Percentiles rank a stretch among this genome's conserved stretches.
Conservation (phyloP, 1,139 yeast species). For the Wickerhamomyces sp. region DNA sequence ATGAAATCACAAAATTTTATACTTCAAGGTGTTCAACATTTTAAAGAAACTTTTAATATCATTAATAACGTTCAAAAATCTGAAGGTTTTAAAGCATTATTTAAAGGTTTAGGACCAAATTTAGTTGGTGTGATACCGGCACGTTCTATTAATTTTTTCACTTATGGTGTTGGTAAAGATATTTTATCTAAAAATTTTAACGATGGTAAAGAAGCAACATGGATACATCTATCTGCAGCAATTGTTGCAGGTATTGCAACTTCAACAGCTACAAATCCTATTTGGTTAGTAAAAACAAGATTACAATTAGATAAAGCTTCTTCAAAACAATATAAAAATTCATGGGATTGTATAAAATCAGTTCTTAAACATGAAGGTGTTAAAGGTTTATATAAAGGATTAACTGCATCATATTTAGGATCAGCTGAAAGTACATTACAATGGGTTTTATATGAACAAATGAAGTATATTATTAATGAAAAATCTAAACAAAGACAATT, state of each 20-base stretch:
- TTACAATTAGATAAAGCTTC: constrained; percentile 75
- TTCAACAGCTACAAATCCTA: constrained; percentile 98
- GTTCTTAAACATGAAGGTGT: constrained; percentile 77
- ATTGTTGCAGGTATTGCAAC: constrained; percentile 92
- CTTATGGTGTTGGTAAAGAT: constrained; percentile 90
- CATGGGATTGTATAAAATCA: constrained; percentile 76
- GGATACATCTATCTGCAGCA: constrained; percentile 88
- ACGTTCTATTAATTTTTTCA: constrained; percentile 91
- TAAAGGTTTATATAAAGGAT: constrained; percentile 75
- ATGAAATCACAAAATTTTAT: constrained; percentile 28
- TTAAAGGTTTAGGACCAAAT: constrained; percentile 94
- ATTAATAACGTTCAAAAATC: constrained; percentile 58
- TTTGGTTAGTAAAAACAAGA: constrained; percentile 95
- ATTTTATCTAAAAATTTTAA: constrained; percentile 59
- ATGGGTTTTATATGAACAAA: constrained; percentile 95
- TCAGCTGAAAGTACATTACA: constrained; percentile 91
- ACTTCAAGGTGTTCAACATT: constrained; percentile 55
- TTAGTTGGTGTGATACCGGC: constrained; percentile 99
- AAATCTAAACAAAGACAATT: constrained; percentile 47
- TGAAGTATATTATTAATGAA: constrained; percentile 66
- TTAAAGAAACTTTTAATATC: constrained; percentile 76
- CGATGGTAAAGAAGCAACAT: constrained; percentile 71
- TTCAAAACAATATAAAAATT: constrained; percentile 63
- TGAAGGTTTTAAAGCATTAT: constrained; percentile 84
- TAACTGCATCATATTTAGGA: constrained; percentile 92